Conservation (phyloP, 2,329 filamentous ascomycete genomes). For the Taxawa tesnikishii region DNA sequence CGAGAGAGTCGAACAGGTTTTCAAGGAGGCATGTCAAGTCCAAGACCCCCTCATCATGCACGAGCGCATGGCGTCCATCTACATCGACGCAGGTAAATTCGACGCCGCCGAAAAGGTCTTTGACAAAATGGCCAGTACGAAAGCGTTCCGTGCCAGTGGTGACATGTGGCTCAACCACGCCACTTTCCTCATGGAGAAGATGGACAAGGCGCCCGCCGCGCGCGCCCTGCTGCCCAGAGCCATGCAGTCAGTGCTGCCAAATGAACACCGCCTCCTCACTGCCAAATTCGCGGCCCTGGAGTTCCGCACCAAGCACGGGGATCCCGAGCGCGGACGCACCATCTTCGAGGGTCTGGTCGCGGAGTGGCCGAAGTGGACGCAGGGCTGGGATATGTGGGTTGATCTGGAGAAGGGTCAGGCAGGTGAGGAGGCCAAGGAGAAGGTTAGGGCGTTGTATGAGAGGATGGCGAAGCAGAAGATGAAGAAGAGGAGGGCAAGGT, state of each 20-base stretch:
- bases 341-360: constrained; percentile 82
- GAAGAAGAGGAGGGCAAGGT: constrained; percentile 72
- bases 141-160: constrained; percentile 59
- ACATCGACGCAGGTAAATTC: constrained; percentile 80
- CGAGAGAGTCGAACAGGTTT: constrained; percentile 70
- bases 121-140: constrained; percentile 77
- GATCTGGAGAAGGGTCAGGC: constrained; percentile 57
- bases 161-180: constrained; percentile 92
- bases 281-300: constrained; percentile 85
- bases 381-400: constrained; percentile 85
- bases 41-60: constrained; percentile 86
- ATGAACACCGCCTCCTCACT: constrained; percentile 61
- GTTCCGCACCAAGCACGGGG: constrained; percentile 63
- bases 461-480: constrained; percentile 53
- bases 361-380: constrained; percentile 77
- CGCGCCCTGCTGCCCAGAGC: constrained; percentile 72
- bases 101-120: constrained; percentile 83
- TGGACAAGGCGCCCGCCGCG: constrained; percentile 57
- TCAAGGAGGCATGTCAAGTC: constrained; percentile 86
- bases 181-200: constrained; percentile 72
- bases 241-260: constrained; percentile 63
- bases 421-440: constrained; percentile 39
- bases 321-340: constrained; percentile 82
- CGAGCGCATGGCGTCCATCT: constrained; percentile 83
- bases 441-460: constrained; percentile 55